Percentiles rank a stretch among this genome's conserved stretches.
Conservation (phyloP, 768 basidiomycete genomes). For the Mycena metata region DNA sequence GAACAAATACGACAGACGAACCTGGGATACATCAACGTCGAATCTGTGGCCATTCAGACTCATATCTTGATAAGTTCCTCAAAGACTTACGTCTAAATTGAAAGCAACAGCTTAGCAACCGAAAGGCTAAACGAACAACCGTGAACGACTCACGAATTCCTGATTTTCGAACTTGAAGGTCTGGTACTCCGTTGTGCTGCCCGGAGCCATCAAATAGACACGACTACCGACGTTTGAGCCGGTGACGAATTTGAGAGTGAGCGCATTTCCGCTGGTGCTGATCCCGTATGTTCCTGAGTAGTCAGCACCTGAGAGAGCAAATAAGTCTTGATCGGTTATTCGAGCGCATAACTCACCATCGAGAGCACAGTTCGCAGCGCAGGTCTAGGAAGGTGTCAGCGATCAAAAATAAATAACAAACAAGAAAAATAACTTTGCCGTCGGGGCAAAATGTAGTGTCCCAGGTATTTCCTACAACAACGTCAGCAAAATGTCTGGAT, state of each 20-base stretch:
- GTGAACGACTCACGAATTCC: slow-evolving; percentile 55
- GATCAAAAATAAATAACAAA: too few species aligned
- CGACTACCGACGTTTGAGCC: slow-evolving; percentile 53
- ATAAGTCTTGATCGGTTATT: slow-evolving; percentile 7
- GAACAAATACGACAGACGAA: slow-evolving; percentile 19
- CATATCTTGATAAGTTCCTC: slow-evolving; percentile 11
- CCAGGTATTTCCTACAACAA: slow-evolving; percentile 58
- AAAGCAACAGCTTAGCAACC: slow-evolving; percentile 10
- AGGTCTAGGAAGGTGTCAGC: slow-evolving; percentile 44
- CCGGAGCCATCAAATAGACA: slow-evolving; percentile 62
- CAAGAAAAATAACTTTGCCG: too few species aligned
- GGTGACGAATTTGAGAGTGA: slow-evolving; percentile 63
- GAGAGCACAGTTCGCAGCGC: slow-evolving; percentile 58
- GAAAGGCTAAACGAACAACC: slow-evolving; percentile 21
- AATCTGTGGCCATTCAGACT: slow-evolving; percentile 52
- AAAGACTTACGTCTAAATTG: slow-evolving; percentile 21
- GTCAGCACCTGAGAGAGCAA: slow-evolving; percentile 41
- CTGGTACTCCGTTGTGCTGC: slow-evolving; percentile 57
- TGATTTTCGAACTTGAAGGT: slow-evolving; percentile 67
- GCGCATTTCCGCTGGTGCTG: slow-evolving; percentile 58
- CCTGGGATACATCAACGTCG: slow-evolving; percentile 68
- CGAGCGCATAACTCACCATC: slow-evolving; percentile 43
- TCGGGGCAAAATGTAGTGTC: slow-evolving; percentile 64
- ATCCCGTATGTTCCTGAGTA: slow-evolving; percentile 67
- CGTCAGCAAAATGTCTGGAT: slow-evolving; percentile 47